These are phyloP conservation scores for Populus davidiana DNA, from an alignment of 345 rosid species.

Conservation along the genomic window DNA sequence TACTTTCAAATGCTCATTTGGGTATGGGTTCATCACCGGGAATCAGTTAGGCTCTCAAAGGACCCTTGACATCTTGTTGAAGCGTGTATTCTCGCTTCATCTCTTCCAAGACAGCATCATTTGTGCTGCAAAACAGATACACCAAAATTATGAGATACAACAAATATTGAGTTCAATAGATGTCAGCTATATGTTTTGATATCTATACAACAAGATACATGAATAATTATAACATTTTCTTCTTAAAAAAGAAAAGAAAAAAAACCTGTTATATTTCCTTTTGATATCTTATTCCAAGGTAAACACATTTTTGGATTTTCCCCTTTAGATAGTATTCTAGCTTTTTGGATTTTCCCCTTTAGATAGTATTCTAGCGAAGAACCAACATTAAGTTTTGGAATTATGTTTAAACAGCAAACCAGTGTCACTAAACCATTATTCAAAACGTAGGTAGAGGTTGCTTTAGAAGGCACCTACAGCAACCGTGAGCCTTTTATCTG, in stretches of 20 bases:
- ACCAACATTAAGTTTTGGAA: too few relatives aligned
- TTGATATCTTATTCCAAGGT: neutral
- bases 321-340: too few relatives aligned
- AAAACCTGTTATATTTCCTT: neutral
- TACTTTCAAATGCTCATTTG: neutral
- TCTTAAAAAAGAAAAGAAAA: too few relatives aligned
- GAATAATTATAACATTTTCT: too few relatives aligned
- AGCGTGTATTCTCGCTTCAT: conserved; percentile 81
- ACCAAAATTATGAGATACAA: neutral
- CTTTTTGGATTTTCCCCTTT: neutral
- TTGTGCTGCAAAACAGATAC: conserved; percentile 57
- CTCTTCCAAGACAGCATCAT: conserved; percentile 76
- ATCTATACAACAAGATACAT: too few relatives aligned
- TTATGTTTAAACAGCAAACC: too few relatives aligned
- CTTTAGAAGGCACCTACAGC: neutral
- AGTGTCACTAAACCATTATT: neutral
- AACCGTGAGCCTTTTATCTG: neutral
- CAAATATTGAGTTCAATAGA: neutral
- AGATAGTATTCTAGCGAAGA: too few relatives aligned
- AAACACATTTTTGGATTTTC: neutral
- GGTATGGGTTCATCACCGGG: neutral
- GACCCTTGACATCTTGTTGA: conserved; percentile 53
- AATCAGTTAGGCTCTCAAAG: conserved; percentile 22
- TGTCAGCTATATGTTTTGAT: neutral
- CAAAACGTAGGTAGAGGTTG: neutral